Conservation (phyloP, 805 yeast genomes). For the Kazachstania viticola region DNA sequence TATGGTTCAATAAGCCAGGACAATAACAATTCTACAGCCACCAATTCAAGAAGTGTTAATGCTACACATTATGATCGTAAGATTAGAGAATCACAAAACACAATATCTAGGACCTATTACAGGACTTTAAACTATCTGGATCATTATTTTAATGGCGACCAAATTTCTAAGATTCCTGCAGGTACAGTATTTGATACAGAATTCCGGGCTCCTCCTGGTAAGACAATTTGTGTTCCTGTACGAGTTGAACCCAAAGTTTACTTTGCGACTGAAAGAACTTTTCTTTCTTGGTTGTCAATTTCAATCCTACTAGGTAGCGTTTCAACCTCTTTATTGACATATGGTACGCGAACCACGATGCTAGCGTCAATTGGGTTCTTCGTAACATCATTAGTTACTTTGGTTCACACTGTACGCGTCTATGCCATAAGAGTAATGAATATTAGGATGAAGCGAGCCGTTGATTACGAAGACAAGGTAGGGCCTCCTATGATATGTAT, state of each 20-base stretch:
- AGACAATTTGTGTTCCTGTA: slow-evolving; percentile 82
- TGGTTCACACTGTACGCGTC: slow-evolving; percentile 57
- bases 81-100: slow-evolving; percentile 12
- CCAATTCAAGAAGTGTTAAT: slow-evolving; percentile 16
- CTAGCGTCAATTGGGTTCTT: slow-evolving; percentile 83
- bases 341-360: slow-evolving; percentile 66
- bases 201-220: slow-evolving; percentile 75
- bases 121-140: slow-evolving; percentile 21
- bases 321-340: slow-evolving; percentile 74
- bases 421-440: slow-evolving; percentile 75
- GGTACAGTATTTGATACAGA: slow-evolving; percentile 53
- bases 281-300: slow-evolving; percentile 85
- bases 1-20: slow-evolving; percentile 31
- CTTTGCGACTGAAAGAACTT: slow-evolving; percentile 95
- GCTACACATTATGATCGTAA: slow-evolving; percentile 24
- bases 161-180: slow-evolving; percentile 42
- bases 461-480: slow-evolving; percentile 71
- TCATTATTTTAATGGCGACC: slow-evolving; percentile 40
- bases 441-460: slow-evolving; percentile 74
- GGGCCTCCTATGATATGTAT: slow-evolving; percentile 82
- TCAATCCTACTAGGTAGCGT: slow-evolving; percentile 82
- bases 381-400: slow-evolving; percentile 62
- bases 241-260: slow-evolving; percentile 98
- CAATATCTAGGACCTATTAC: slow-evolving; percentile 13
- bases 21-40: neutral